Conservation (phyloP, 140 eudicot genomes). For the Bidens hawaiensis region DNA sequence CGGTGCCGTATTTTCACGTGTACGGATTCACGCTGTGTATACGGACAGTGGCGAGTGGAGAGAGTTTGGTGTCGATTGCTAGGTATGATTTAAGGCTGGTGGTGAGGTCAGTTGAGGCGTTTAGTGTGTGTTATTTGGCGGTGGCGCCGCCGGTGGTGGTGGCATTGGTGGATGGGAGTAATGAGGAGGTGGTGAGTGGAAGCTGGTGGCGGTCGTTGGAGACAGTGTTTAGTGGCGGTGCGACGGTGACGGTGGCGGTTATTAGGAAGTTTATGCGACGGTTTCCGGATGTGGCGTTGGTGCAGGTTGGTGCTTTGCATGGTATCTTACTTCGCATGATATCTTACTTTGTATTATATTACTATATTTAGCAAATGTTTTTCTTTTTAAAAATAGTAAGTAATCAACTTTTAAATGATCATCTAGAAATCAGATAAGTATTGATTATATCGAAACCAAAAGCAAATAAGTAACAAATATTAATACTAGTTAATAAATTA, state of each 20-base stretch:
- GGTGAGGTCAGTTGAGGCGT: slow-evolving; percentile 47
- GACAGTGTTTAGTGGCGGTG: slow-evolving; percentile 40
- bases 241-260: slow-evolving; percentile 32
- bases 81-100: slow-evolving; percentile 29
- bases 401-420: no score
- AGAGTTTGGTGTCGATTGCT: slow-evolving; percentile 32
- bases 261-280: slow-evolving; percentile 26
- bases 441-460: no score
- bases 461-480: no score
- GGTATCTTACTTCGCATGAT: no score
- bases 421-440: no score
- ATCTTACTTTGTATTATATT: no score
- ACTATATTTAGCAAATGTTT: no score
- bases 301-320: slow-evolving; percentile 58
- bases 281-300: slow-evolving; percentile 32
- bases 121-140: slow-evolving; percentile 43
- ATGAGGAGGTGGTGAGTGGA: neutral
- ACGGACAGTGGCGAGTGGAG: slow-evolving; percentile 38
- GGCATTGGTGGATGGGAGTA: slow-evolving; percentile 29
- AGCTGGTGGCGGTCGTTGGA: slow-evolving; percentile 38
- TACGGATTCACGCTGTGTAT: slow-evolving; percentile 36
- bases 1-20: slow-evolving; percentile 62
- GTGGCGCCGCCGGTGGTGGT: slow-evolving; percentile 57
- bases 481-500: no score
- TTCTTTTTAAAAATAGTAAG: no score